phyloP scores from a whole-genome alignment of 2,329 filamentous ascomycete genomes.

The Gliomastix tumulicola region DNA sequence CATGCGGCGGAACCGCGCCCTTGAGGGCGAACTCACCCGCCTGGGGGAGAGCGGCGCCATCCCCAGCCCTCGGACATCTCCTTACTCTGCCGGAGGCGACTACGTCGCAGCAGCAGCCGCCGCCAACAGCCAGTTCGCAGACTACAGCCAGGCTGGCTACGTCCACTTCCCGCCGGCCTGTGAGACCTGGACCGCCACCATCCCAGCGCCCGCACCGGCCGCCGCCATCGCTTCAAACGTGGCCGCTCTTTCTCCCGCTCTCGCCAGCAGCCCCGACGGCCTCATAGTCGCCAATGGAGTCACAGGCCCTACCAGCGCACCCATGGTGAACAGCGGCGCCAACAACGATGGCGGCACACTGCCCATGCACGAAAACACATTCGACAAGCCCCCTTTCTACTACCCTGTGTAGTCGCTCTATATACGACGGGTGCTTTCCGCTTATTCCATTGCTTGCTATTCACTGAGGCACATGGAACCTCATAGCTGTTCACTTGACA shows the following conservation, averaged over 20 bases:
- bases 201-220: no score
- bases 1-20: conserved; percentile 41
- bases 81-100: conserved; percentile 33
- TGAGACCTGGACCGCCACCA: conserved; percentile 37
- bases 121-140: conserved; percentile 24
- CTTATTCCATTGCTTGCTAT: no score
- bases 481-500: no score
- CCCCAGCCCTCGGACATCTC: conserved; percentile 35
- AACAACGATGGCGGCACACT: not conserved
- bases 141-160: conserved; percentile 29
- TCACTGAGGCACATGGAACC: no score
- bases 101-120: no score
- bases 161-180: conserved; percentile 30
- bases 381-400: not conserved
- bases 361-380: not conserved
- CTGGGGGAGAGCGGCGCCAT: conserved; percentile 34
- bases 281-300: conserved; percentile 20
- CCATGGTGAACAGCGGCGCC: conserved; percentile 26
- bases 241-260: conserved; percentile 44
- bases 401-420: not conserved
- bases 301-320: conserved; percentile 34
- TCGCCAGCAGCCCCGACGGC: conserved; percentile 39
- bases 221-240: conserved; percentile 39
- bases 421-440: no score
- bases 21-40: conserved; percentile 44